Percentiles rank a stretch among this genome's conserved stretches.
Evolutionary conservation across 768 basidiomycete species (phyloP).

Genomic region (Hebeloma cylindrosporum): DNA sequence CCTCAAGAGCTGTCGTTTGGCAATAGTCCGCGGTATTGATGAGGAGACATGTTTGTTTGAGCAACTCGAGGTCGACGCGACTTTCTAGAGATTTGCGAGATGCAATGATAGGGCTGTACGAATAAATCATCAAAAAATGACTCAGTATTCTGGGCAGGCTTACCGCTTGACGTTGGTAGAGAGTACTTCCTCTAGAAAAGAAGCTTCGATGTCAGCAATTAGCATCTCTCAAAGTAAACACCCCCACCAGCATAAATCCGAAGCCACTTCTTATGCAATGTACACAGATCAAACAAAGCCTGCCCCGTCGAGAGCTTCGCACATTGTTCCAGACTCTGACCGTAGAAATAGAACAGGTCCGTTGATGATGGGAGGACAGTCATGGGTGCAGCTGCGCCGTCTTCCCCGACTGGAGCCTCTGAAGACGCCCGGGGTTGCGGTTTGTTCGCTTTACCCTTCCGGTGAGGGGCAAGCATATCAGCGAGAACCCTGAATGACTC

Average conservation of each 20-base stretch:
- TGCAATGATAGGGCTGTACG: slow-evolving; percentile 37
- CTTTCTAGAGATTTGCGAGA: slow-evolving; percentile 76
- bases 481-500: slow-evolving; percentile 62
- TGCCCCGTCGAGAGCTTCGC: slow-evolving; percentile 85
- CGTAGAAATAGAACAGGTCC: slow-evolving; percentile 96
- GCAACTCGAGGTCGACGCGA: slow-evolving; percentile 69
- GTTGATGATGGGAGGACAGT: slow-evolving; percentile 90
- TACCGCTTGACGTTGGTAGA: slow-evolving; percentile 72
- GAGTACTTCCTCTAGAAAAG: slow-evolving; percentile 77
- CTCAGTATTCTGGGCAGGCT: not conserved
- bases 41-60: slow-evolving; percentile 83
- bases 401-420: slow-evolving; percentile 26
- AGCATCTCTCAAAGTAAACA: slow-evolving; percentile 15
- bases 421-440: slow-evolving; percentile 54
- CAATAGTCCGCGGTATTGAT: slow-evolving; percentile 99
- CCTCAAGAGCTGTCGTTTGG: slow-evolving; percentile 87
- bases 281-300: slow-evolving; percentile 77
- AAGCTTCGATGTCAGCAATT: slow-evolving; percentile 8
- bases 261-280: slow-evolving; percentile 91
- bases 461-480: slow-evolving; percentile 88
- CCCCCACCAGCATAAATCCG: slow-evolving; percentile 87
- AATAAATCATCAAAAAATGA: not conserved
- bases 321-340: slow-evolving; percentile 92
- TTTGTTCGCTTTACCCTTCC: slow-evolving; percentile 42
- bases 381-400: slow-evolving; percentile 48